These are phyloP conservation scores for Mycena metata DNA, from an alignment of 768 basidiomycete species.

Conservation along the genomic window DNA sequence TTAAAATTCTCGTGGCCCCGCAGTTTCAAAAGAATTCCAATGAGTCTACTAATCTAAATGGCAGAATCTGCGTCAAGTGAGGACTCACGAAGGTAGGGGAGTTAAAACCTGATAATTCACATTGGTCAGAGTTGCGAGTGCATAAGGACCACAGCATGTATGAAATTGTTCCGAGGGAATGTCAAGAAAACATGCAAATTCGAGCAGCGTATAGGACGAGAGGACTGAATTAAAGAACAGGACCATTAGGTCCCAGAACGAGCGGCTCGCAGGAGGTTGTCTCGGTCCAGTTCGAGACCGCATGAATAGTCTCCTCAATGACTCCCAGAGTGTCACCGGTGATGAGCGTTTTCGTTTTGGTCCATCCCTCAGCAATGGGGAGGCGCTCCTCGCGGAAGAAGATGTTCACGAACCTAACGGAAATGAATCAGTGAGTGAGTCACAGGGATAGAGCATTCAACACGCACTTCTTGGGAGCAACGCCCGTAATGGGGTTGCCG, in stretches of 20 bases:
- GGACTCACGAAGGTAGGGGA: too few relatives aligned
- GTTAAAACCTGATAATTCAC: too few relatives aligned
- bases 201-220: too few relatives aligned
- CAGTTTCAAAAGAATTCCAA: too few relatives aligned
- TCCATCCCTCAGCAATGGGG: slow-evolving; percentile 31
- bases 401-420: slow-evolving; percentile 16
- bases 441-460: neutral
- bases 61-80: too few relatives aligned
- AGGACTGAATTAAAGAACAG: too few relatives aligned
- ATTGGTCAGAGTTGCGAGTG: too few relatives aligned
- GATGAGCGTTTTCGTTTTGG: neutral
- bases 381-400: slow-evolving; percentile 36
- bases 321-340: neutral
- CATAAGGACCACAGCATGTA: too few relatives aligned
- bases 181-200: too few relatives aligned
- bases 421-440: neutral
- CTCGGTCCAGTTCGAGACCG: neutral
- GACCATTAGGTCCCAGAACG: neutral
- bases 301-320: neutral
- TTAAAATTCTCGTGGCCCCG: too few relatives aligned
- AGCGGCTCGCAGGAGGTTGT: neutral
- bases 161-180: too few relatives aligned
- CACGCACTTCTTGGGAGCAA: slow-evolving; percentile 28
- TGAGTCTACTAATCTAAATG: too few relatives aligned
- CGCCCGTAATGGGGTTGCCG: slow-evolving; percentile 25